These are phyloP conservation scores for Kuraishia molischiana DNA, from an alignment of 805 yeast genomes.

Conservation along the genomic window DNA sequence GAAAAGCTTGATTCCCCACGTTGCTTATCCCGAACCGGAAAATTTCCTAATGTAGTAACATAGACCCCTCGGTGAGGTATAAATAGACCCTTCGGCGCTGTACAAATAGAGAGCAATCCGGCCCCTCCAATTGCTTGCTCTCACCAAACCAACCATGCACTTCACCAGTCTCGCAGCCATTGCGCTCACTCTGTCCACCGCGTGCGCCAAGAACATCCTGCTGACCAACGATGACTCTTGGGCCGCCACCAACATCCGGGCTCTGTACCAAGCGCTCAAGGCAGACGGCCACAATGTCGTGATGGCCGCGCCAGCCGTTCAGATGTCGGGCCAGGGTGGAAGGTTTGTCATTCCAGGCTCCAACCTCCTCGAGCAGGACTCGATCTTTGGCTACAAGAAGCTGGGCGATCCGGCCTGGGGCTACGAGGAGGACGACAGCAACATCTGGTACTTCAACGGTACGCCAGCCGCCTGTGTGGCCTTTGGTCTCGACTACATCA, in stretches of 20 bases:
- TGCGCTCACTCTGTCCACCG: neutral
- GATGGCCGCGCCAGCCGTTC: conserved; percentile 41
- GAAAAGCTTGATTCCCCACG: no score
- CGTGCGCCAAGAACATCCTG: conserved; percentile 29
- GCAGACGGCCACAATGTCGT: conserved; percentile 39
- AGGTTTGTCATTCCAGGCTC: conserved; percentile 33
- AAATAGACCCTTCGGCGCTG: no score
- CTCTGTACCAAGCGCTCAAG: conserved; percentile 37
- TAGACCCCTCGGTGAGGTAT: no score
- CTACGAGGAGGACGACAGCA: conserved; percentile 29
- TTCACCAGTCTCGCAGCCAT: neutral
- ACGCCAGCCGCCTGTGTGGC: conserved; percentile 45
- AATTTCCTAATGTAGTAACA: no score
- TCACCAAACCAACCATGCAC: neutral
- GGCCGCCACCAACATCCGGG: conserved; percentile 47
- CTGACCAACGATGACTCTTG: conserved; percentile 50
- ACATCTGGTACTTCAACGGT: conserved; percentile 46
- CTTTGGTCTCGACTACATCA: conserved; percentile 34
- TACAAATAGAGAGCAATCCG: no score
- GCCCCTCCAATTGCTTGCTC: no score
- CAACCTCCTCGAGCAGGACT: conserved; percentile 29
- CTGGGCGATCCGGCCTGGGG: conserved; percentile 49
- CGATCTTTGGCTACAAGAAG: conserved; percentile 36
- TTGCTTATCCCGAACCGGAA: no score
- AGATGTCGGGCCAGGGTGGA: conserved; percentile 48